Evolutionary conservation across 2,329 filamentous ascomycete genomes (phyloP).

Genomic region (Trichoderma brevicompactum): DNA sequence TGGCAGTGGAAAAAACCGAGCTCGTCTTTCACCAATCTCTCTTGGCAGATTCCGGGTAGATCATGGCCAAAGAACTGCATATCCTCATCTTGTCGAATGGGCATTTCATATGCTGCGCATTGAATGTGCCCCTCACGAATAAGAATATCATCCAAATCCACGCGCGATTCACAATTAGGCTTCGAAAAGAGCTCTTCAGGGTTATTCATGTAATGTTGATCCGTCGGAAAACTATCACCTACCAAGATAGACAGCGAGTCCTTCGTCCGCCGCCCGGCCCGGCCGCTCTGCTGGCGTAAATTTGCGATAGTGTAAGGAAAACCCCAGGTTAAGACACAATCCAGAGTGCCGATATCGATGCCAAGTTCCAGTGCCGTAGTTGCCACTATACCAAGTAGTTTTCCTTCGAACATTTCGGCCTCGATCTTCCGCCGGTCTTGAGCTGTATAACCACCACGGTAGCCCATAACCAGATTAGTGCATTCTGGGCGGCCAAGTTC

Average conservation of each 20-base stretch:
- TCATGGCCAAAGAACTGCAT: constrained; percentile 76
- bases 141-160: constrained; percentile 90
- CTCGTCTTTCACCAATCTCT: constrained; percentile 73
- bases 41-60: constrained; percentile 70
- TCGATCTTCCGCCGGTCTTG: constrained; percentile 89
- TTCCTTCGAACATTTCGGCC: constrained; percentile 95
- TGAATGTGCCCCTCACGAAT: constrained; percentile 93
- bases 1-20: constrained; percentile 89
- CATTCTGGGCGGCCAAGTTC: constrained; percentile 75
- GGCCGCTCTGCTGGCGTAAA: constrained; percentile 88
- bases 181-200: constrained; percentile 92
- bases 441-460: constrained; percentile 91
- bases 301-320: constrained; percentile 97
- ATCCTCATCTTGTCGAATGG: constrained; percentile 79
- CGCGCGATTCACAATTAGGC: constrained; percentile 84
- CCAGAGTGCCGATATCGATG: constrained; percentile 91
- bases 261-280: constrained; percentile 88
- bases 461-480: constrained; percentile 84
- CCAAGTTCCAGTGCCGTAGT: constrained; percentile 92
- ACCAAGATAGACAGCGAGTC: constrained; percentile 90
- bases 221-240: constrained; percentile 85
- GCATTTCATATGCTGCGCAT: constrained; percentile 94
- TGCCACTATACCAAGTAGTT: constrained; percentile 88
- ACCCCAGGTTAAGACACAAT: constrained; percentile 90
- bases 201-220: constrained; percentile 97